A percentile compares a stretch with the other conserved stretches of the same genome.
phyloP scores from a whole-genome alignment of 1,284 basidiomycete genomes.

The Boletus sp. region DNA sequence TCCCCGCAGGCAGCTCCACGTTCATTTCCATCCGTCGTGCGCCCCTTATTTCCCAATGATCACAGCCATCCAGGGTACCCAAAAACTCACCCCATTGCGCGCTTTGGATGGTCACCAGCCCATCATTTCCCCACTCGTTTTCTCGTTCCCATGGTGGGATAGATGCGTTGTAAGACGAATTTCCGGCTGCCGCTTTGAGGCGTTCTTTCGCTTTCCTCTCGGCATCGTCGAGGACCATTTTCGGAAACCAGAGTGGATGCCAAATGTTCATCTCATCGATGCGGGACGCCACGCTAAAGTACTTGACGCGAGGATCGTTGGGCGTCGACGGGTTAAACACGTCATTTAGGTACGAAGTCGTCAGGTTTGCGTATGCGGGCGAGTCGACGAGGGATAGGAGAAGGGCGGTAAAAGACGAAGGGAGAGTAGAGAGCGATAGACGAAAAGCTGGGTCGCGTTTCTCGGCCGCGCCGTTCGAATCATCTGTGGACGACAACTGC shows the following conservation, averaged over 20 bases:
- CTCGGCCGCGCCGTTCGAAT: conserved; percentile 28
- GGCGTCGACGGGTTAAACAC: conserved; percentile 93
- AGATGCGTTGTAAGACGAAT: conserved; percentile 9
- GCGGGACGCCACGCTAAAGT: conserved; percentile 88
- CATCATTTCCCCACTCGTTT: conserved; percentile 87
- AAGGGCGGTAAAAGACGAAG: conserved; percentile 81
- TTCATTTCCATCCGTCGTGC: conserved; percentile 64
- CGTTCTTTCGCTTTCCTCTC: conserved; percentile 53
- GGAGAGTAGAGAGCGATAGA: conserved; percentile 53
- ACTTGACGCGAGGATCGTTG: conserved; percentile 80
- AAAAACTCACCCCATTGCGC: conserved; percentile 94
- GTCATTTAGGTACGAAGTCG: conserved; percentile 78
- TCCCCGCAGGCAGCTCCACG: conserved; percentile 52
- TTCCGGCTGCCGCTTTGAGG: conserved; percentile 28
- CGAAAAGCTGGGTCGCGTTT: conserved; percentile 33
- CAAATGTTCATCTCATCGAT: conserved; percentile 71
- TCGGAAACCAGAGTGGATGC: conserved; percentile 97
- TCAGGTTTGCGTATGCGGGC: conserved; percentile 95
- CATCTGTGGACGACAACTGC: conserved; percentile 4
- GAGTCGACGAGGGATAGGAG: conserved; percentile 93
- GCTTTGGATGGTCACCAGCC: conserved; percentile 85
- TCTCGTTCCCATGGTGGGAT: conserved; percentile 41
- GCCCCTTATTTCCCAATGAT: conserved; percentile 97
- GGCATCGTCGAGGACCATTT: conserved; percentile 84
- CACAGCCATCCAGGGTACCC: conserved; percentile 84